Conservation (phyloP, 2,329 filamentous ascomycete genomes). For the Calonectria hongkongensis region DNA sequence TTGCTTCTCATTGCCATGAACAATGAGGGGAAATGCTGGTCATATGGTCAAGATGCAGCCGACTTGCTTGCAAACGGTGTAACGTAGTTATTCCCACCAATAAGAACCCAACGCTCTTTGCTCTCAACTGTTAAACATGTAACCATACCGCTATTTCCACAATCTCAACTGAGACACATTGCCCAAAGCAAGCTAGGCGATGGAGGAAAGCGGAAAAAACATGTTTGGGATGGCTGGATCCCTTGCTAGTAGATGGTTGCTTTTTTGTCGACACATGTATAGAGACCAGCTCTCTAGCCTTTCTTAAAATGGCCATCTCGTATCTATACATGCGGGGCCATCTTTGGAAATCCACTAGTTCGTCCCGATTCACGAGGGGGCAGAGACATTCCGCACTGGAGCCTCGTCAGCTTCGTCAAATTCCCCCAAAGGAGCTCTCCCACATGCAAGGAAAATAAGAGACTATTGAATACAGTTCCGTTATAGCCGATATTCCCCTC, state of each 20-base stretch:
- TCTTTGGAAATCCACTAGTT: neutral
- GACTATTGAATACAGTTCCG: no score
- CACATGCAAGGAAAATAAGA: no score
- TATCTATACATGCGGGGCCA: constrained; percentile 1
- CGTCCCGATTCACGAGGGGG: neutral
- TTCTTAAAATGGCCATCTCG: neutral
- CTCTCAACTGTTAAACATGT: no score
- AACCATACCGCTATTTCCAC: no score
- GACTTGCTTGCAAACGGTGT: no score
- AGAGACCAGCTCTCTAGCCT: neutral
- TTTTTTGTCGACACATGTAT: neutral
- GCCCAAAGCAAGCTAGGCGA: neutral
- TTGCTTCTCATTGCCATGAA: no score
- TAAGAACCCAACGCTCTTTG: no score
- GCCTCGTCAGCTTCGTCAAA: neutral
- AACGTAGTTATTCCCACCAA: no score
- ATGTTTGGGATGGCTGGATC: neutral
- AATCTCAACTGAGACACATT: no score
- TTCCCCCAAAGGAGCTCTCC: no score
- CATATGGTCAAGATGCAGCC: no score
- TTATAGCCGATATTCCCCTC: neutral
- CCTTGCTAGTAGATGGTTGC: neutral
- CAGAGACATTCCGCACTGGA: constrained; percentile 1
- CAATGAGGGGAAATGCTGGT: no score
- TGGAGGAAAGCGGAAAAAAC: neutral